phyloP scores from a whole-genome alignment of 495 filamentous ascomycete species.

The Delitschia confertaspora region DNA sequence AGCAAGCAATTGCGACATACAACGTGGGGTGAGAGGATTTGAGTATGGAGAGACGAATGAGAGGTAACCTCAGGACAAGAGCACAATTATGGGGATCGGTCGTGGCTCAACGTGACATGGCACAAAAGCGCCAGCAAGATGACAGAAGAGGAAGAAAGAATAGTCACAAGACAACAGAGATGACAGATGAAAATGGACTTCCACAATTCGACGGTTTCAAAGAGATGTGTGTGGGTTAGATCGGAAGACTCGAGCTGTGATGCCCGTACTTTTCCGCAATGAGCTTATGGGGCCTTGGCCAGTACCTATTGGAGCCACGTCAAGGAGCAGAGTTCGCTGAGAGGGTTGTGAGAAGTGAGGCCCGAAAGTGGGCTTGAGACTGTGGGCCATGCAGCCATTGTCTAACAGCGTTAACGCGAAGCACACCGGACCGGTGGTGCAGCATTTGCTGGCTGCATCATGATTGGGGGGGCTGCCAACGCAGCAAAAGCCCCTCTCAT shows the following conservation, averaged over 20 bases:
- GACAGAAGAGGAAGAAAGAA: constrained; percentile 12
- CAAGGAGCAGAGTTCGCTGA: constrained; percentile 3
- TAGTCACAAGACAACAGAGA: constrained; percentile 14
- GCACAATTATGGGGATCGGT: constrained; percentile 1
- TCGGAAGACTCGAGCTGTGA: constrained; percentile 16
- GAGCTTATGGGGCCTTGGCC: constrained; percentile 2
- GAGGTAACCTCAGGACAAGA: constrained; percentile 9
- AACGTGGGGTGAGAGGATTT: constrained; percentile 23
- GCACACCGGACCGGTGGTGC: constrained; percentile 9
- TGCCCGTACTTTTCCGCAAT: constrained; percentile 15
- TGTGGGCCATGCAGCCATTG: constrained; percentile 2
- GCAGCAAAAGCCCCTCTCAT: neutral
- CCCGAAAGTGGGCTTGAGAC: constrained; percentile 11
- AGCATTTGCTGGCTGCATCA: constrained; percentile 5
- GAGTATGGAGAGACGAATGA: constrained; percentile 21
- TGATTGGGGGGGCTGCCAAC: constrained; percentile 1
- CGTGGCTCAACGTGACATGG: constrained; percentile 12
- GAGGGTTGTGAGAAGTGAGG: constrained; percentile 8
- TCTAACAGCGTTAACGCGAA: neutral
- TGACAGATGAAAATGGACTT: constrained; percentile 2
- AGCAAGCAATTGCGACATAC: constrained; percentile 20
- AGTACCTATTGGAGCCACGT: constrained; percentile 21
- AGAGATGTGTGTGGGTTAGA: constrained; percentile 2
- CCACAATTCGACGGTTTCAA: constrained; percentile 8
- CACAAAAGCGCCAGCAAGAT: neutral